phyloP scores from a whole-genome alignment of 345 rosid genomes.

The Sonneratia caseolaris region DNA sequence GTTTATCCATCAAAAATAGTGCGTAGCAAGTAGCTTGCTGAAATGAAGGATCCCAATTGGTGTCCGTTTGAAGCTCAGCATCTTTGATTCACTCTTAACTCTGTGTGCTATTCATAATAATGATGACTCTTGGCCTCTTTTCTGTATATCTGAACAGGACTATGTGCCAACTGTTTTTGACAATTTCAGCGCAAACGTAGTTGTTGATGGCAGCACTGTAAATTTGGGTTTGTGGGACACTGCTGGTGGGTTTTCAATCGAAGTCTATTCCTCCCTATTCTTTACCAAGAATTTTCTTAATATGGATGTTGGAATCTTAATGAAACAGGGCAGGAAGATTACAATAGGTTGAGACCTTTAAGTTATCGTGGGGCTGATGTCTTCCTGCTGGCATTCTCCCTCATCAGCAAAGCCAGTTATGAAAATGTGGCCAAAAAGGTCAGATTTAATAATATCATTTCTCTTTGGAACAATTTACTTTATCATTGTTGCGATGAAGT shows the following conservation, averaged over 20 bases:
- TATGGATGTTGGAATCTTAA: slow-evolving; percentile 6
- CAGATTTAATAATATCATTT: neutral
- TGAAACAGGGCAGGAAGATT: slow-evolving; percentile 83
- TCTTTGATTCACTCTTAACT: neutral
- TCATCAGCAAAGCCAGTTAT: slow-evolving; percentile 89
- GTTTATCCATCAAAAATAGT: too few relatives aligned
- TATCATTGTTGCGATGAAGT: slow-evolving; percentile 1
- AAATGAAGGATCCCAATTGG: neutral
- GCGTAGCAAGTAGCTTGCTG: neutral
- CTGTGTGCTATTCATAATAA: neutral
- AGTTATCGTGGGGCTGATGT: slow-evolving; percentile 94
- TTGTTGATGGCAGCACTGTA: slow-evolving; percentile 71
- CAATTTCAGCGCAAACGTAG: slow-evolving; percentile 79
- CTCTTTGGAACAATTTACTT: neutral
- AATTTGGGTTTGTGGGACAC: slow-evolving; percentile 82
- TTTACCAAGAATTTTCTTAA: neutral
- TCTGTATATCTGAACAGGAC: slow-evolving; percentile 32
- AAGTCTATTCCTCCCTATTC: slow-evolving; percentile 1
- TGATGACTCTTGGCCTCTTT: neutral
- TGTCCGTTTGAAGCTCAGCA: neutral
- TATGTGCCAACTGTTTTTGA: slow-evolving; percentile 83
- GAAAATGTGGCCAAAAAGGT: slow-evolving; percentile 85
- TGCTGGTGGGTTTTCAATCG: slow-evolving; percentile 37
- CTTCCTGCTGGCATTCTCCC: slow-evolving; percentile 80
- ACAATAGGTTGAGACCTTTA: slow-evolving; percentile 79